Evolutionary conservation across 2,329 filamentous ascomycete species (phyloP).

Genomic region (Apiospora phragmitis): DNA sequence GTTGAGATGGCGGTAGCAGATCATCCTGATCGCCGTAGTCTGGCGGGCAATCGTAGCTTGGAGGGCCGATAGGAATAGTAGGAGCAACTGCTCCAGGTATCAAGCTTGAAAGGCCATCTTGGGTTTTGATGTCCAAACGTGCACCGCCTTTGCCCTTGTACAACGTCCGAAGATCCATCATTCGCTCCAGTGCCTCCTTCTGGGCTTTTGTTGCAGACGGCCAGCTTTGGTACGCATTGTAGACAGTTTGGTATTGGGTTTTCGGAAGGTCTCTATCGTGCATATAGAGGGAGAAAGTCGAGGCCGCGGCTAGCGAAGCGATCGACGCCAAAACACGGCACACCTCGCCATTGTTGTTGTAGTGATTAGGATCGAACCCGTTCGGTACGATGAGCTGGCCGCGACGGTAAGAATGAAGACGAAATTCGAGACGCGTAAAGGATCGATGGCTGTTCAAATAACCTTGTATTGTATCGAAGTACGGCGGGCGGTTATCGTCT

Average conservation of each 20-base stretch:
- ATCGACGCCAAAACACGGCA: neutral
- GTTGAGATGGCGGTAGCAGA: neutral
- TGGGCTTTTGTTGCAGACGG: neutral
- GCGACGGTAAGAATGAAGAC: neutral
- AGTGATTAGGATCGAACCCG: neutral
- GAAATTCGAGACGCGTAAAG: conserved; percentile 2
- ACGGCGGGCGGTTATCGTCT: neutral
- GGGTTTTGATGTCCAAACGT: neutral
- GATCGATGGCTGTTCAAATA: neutral
- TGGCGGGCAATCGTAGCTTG: neutral
- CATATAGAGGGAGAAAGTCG: conserved; percentile 9
- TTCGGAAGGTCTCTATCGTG: neutral
- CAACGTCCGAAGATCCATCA: neutral
- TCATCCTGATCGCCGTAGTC: neutral
- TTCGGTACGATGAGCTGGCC: neutral
- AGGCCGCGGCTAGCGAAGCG: neutral
- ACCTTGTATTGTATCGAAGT: neutral
- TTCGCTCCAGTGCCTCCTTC: neutral
- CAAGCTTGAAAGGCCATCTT: neutral
- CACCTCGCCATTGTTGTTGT: neutral
- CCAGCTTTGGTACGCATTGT: neutral
- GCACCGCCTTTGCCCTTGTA: conserved; percentile 10
- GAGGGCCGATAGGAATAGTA: neutral
- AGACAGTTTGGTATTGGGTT: neutral
- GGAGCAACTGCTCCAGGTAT: neutral